phyloP scores from a whole-genome alignment of 345 rosid genomes.

The Lepidium aucheri region DNA sequence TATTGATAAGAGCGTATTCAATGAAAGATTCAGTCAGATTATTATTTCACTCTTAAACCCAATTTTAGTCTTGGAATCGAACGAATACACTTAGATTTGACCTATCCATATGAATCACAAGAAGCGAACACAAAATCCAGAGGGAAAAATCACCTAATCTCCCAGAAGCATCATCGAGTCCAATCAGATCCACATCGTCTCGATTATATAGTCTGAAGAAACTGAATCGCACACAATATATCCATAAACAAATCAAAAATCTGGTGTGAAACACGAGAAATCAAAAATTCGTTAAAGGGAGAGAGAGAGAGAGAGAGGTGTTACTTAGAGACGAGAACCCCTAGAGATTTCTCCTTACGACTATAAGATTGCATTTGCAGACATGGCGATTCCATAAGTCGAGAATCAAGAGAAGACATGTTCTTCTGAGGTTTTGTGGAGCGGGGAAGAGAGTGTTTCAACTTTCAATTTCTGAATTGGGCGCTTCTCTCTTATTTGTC shows the following conservation, averaged over 20 bases:
- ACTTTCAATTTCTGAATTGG: slow-evolving; percentile 18
- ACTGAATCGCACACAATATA: slow-evolving; percentile 20
- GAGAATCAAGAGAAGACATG: slow-evolving; percentile 1
- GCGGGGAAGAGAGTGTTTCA: slow-evolving; percentile 8
- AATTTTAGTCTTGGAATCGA: background rate
- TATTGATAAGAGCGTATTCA: background rate
- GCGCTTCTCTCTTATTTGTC: background rate
- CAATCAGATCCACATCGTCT: slow-evolving; percentile 50
- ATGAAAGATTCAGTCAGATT: background rate
- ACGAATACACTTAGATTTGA: background rate
- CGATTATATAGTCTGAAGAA: slow-evolving; percentile 53
- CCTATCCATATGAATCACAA: background rate
- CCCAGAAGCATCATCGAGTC: slow-evolving; percentile 63
- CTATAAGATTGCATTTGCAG: slow-evolving; percentile 40
- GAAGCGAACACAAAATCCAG: background rate
- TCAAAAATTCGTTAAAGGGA: background rate
- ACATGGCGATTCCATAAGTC: slow-evolving; percentile 33
- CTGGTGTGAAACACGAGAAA: background rate
- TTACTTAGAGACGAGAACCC: slow-evolving; percentile 67
- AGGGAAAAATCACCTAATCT: slow-evolving; percentile 35
- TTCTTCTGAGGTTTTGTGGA: background rate
- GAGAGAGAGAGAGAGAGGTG: background rate
- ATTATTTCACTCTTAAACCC: background rate
- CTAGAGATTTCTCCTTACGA: slow-evolving; percentile 82
- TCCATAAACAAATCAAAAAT: background rate